phyloP scores from a whole-genome alignment of 352 stramenopile genomes.

The Plasmopara muralis region DNA sequence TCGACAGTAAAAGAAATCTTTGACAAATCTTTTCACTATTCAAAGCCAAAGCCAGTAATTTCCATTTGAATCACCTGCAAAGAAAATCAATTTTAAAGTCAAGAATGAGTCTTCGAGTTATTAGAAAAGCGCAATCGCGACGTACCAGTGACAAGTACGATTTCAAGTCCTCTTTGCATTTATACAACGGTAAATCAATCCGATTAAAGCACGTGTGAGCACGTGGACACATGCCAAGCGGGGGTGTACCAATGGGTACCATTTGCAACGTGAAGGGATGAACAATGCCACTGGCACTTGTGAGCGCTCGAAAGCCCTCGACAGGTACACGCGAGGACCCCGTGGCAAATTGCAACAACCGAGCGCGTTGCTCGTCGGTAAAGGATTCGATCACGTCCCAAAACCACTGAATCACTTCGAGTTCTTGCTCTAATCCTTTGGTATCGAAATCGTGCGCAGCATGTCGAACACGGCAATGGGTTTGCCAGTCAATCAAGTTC shows the following conservation, averaged over 20 bases:
- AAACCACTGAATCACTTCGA: conserved; percentile 85
- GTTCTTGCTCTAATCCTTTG: conserved; percentile 37
- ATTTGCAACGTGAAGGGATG: conserved; percentile 78
- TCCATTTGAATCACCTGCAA: conserved; percentile 75
- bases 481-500: conserved; percentile 85
- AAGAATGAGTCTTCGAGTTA: background rate
- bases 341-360: conserved; percentile 97
- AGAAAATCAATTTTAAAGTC: conserved; percentile 12
- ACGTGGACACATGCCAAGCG: conserved; percentile 59
- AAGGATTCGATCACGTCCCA: conserved; percentile 85
- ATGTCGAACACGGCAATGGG: conserved; percentile 57
- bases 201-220: conserved; percentile 88
- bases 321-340: conserved; percentile 93
- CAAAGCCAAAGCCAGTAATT: conserved; percentile 69
- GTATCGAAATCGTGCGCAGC: conserved; percentile 40
- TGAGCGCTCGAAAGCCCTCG: conserved; percentile 74
- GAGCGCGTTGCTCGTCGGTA: conserved; percentile 89
- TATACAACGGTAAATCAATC: conserved; percentile 78
- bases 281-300: conserved; percentile 73
- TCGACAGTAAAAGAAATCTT: too few species aligned
- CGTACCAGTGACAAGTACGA: conserved; percentile 74
- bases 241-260: conserved; percentile 35
- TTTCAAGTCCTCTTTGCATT: conserved; percentile 77
- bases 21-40: conserved; percentile 25
- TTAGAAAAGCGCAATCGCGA: background rate